Percentiles rank a stretch among this genome's conserved stretches.
phyloP scores from a whole-genome alignment of 331 rosid species.

The Telfairia occidentalis region DNA sequence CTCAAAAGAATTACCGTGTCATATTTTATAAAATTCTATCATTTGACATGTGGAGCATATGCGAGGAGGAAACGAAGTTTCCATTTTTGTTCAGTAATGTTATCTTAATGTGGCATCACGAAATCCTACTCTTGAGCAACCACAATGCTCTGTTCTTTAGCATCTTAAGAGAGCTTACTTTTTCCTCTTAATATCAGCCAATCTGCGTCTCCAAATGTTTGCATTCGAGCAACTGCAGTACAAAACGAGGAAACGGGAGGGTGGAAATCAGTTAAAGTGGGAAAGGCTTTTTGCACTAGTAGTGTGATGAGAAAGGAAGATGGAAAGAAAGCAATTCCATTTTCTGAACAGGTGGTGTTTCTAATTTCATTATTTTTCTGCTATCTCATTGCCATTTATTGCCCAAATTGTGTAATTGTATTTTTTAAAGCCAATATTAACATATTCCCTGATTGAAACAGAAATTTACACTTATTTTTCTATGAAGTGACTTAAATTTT shows the following conservation, averaged over 20 bases:
- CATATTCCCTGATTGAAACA: not conserved
- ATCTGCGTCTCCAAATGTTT: conserved; percentile 25
- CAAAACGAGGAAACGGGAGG: conserved; percentile 42
- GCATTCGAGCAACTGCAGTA: conserved; percentile 25
- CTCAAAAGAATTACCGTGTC: not conserved
- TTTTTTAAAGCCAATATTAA: not conserved
- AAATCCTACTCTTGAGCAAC: not conserved
- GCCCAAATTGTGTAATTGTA: not conserved
- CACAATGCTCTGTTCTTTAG: not conserved
- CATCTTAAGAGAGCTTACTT: not conserved
- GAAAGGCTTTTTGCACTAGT: conserved; percentile 24
- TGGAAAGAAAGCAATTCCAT: conserved; percentile 24
- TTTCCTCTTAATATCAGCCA: conserved; percentile 33
- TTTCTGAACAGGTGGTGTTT: conserved; percentile 31
- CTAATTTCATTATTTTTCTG: not conserved
- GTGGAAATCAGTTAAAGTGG: conserved; percentile 61
- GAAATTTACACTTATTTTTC: not conserved
- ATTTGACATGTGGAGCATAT: not conserved
- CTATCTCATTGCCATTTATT: not conserved
- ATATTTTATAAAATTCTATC: not conserved
- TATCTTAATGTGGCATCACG: not conserved
- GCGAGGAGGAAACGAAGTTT: not conserved
- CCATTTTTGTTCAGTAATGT: not conserved
- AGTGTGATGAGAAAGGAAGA: conserved; percentile 28
- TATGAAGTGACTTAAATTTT: not conserved